A percentile compares a stretch with the other conserved stretches of the same genome.
phyloP scores from a whole-genome alignment of 2,329 filamentous ascomycete species.

The Claviceps maximensis region DNA sequence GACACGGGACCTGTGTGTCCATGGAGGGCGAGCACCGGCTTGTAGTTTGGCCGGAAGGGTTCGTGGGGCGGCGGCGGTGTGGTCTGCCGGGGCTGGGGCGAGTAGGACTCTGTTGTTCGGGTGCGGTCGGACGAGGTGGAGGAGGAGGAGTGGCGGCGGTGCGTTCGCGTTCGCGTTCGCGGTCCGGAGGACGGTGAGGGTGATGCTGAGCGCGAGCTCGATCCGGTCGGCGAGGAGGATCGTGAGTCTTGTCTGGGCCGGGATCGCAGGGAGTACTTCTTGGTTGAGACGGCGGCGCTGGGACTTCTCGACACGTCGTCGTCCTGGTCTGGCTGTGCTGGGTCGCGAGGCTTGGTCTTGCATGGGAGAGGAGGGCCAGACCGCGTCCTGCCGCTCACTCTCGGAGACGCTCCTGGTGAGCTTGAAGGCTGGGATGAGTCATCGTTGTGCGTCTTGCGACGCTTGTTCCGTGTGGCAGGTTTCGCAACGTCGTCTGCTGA shows the following conservation, averaged over 20 bases:
- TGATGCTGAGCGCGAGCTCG: constrained; percentile 26
- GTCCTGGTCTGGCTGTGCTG: neutral
- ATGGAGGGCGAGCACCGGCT: constrained; percentile 53
- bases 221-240: constrained; percentile 22
- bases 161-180: constrained; percentile 20
- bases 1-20: constrained; percentile 73
- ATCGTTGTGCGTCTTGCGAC: constrained; percentile 20
- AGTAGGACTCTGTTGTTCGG: constrained; percentile 8
- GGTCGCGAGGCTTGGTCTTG: neutral
- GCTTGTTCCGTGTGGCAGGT: constrained; percentile 18
- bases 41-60: constrained; percentile 52
- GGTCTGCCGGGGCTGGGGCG: constrained; percentile 12
- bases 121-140: constrained; percentile 19
- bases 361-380: neutral
- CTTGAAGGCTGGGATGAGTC: constrained; percentile 16
- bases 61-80: constrained; percentile 27
- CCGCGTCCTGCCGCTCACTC: neutral
- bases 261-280: constrained; percentile 15
- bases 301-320: constrained; percentile 8
- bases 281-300: constrained; percentile 11
- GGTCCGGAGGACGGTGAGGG: constrained; percentile 7
- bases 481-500: constrained; percentile 14
- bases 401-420: constrained; percentile 10
- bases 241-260: constrained; percentile 18
- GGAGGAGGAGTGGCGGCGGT: constrained; percentile 16